Conservation (phyloP, 768 basidiomycete genomes). For the Clitopilus passeckerianus region DNA sequence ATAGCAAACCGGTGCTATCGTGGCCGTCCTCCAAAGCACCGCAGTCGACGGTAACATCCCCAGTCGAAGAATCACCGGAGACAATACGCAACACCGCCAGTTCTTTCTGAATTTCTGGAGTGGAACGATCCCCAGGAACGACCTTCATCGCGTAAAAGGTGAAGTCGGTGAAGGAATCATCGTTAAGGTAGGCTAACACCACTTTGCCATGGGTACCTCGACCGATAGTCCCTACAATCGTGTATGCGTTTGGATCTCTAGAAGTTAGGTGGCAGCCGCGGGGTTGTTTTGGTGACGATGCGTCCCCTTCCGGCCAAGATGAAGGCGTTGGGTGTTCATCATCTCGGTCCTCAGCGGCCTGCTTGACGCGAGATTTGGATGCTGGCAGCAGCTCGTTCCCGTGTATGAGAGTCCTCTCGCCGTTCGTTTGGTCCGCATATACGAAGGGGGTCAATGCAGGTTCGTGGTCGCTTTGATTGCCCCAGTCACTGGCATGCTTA, state of each 20-base stretch:
- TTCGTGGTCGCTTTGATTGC: not conserved
- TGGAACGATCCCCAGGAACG: not conserved
- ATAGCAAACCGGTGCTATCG: constrained; percentile 7
- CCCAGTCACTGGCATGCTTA: not conserved
- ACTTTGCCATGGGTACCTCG: constrained; percentile 21
- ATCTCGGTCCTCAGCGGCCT: not conserved
- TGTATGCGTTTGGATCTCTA: constrained; percentile 1
- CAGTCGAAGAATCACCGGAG: constrained; percentile 4
- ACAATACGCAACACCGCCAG: constrained; percentile 15
- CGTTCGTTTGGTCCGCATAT: not conserved
- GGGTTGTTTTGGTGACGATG: too few species aligned
- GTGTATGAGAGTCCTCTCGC: not conserved
- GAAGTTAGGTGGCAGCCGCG: not conserved
- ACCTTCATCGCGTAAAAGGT: constrained; percentile 17
- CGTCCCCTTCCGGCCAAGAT: too few species aligned
- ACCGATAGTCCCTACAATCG: constrained; percentile 14
- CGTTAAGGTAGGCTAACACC: constrained; percentile 12
- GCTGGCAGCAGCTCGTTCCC: not conserved
- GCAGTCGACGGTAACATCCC: not conserved
- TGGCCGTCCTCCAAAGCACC: too few species aligned
- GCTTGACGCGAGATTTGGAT: not conserved
- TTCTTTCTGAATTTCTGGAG: constrained; percentile 8
- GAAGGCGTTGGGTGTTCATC: too few species aligned
- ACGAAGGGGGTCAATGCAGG: not conserved
- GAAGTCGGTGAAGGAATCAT: constrained; percentile 3